Conservation (phyloP, 2,329 filamentous ascomycete species). For the Aspergillus cejpii region DNA sequence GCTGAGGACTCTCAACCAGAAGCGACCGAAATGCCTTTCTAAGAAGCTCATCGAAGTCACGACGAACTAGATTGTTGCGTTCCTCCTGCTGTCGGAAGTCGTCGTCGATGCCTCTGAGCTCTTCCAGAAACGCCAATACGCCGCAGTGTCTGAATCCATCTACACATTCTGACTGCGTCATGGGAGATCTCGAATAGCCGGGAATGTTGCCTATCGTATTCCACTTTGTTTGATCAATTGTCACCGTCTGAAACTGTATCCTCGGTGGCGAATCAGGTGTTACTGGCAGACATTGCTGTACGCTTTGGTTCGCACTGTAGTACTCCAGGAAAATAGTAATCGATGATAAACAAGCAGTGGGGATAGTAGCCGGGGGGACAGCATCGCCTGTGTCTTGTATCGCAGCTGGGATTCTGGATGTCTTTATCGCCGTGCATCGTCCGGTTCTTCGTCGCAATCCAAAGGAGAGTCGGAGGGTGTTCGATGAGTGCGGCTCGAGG, state of each 20-base stretch:
- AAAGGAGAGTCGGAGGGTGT: conserved; percentile 16
- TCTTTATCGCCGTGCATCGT: not conserved
- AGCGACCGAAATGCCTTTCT: conserved; percentile 23
- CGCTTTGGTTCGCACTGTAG: not conserved
- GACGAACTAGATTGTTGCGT: not conserved
- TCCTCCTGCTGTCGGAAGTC: not conserved
- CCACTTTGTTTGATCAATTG: not conserved
- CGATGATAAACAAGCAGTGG: conserved; percentile 14
- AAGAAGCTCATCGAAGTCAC: conserved; percentile 19
- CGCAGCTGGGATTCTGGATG: conserved; percentile 12
- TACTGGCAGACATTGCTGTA: not conserved
- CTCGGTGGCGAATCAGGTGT: not conserved
- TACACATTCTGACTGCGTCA: not conserved
- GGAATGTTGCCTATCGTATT: not conserved
- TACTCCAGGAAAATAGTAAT: conserved; percentile 20
- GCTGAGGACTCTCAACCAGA: conserved; percentile 6
- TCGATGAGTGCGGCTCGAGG: conserved; percentile 1
- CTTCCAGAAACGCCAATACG: not conserved
- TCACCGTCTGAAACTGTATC: not conserved
- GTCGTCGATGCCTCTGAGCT: not conserved
- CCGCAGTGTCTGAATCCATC: not conserved
- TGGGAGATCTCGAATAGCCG: not conserved
- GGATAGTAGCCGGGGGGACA: conserved; percentile 14
- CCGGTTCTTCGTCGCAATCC: conserved; percentile 14
- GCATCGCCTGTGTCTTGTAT: conserved; percentile 13